These are phyloP conservation scores for Hypoxylon rubiginosum DNA, from an alignment of 2,329 filamentous ascomycete species.

Conservation along the genomic window DNA sequence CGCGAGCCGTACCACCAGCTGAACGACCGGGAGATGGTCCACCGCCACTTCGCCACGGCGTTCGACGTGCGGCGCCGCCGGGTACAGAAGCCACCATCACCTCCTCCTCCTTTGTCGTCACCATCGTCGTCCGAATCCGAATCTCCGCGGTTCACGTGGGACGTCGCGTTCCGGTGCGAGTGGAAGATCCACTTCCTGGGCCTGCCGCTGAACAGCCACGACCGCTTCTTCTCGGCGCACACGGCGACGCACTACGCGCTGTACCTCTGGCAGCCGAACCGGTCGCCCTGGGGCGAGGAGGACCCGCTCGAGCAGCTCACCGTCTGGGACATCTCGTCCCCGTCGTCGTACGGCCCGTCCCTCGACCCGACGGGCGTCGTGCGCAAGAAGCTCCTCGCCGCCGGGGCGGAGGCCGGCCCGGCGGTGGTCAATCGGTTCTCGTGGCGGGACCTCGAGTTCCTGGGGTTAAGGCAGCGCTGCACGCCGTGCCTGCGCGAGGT, in stretches of 20 bases:
- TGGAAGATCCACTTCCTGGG: slow-evolving; percentile 72
- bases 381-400: slow-evolving; percentile 52
- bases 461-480: slow-evolving; percentile 66
- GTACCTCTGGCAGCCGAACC: slow-evolving; percentile 72
- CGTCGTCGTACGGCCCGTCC: slow-evolving; percentile 64
- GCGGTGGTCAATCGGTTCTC: slow-evolving; percentile 63
- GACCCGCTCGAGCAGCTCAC: slow-evolving; percentile 69
- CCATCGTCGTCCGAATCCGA: slow-evolving; percentile 17
- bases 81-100: too few species aligned
- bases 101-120: too few species aligned
- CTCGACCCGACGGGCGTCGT: slow-evolving; percentile 60
- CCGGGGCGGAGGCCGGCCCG: slow-evolving; percentile 55
- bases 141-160: slow-evolving; percentile 56
- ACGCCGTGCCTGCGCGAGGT: slow-evolving; percentile 65
- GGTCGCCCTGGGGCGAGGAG: slow-evolving; percentile 67
- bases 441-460: slow-evolving; percentile 65
- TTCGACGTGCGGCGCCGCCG: slow-evolving; percentile 61
- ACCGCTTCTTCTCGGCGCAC: slow-evolving; percentile 74
- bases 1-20: slow-evolving; percentile 63
- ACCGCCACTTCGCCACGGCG: slow-evolving; percentile 71
- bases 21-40: slow-evolving; percentile 64
- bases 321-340: slow-evolving; percentile 70
- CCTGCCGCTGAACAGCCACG: slow-evolving; percentile 65
- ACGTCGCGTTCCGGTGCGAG: slow-evolving; percentile 66
- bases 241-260: slow-evolving; percentile 71